Base-by-base conservation (phyloP, 139 green algal species). In the Ettlia oleoabundans region DNA sequence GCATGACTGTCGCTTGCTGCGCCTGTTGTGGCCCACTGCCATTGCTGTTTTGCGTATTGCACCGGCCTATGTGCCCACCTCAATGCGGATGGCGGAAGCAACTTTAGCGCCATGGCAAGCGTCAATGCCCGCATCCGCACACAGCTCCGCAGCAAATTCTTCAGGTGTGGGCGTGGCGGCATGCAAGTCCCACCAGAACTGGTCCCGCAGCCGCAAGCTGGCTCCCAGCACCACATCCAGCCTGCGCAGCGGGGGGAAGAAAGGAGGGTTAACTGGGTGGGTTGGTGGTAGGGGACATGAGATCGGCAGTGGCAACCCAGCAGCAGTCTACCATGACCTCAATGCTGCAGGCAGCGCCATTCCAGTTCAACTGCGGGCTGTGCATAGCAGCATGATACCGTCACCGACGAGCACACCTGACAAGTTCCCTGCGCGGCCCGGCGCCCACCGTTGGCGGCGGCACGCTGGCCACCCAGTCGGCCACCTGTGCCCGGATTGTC, bases 121-220 rank as follows among this genome's bases (percentile, higher is more conserved):
- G 4, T 80, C 73, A 30, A 80, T 28, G 32, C 73, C 73, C 4
- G 28, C 5, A 35, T 80, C 73, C 22, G 73, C 52, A 52, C 73
- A 80, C 35, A 80, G 33, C 52, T 80, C 73, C 1, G 51, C 52
- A n/a, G 73, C 73, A 69, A 80, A 80, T 9, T 68, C 73, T 26
- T 80, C 73, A 0, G 73, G 73, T 1, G 52, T 80, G 35, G 58
- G 73, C 35, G 40, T 24, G 3, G 38, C 24, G 1, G 73, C 26
- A 26, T 80, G 73, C 35, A 80, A 35, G 73, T 80, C 73, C 73
- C 73, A 80, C 73, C 73, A 80, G 53, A 80, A 80, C 73, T 80
- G 73, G 52, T 80, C 73, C 3, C 53, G 73, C 73, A 80, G 52
- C 10, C 73, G 52, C 53, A 77, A 19, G 42, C 3, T 53, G 53